Evolutionary conservation across 495 filamentous ascomycete genomes (phyloP).

Genomic region (Neurospora tetraspora): DNA sequence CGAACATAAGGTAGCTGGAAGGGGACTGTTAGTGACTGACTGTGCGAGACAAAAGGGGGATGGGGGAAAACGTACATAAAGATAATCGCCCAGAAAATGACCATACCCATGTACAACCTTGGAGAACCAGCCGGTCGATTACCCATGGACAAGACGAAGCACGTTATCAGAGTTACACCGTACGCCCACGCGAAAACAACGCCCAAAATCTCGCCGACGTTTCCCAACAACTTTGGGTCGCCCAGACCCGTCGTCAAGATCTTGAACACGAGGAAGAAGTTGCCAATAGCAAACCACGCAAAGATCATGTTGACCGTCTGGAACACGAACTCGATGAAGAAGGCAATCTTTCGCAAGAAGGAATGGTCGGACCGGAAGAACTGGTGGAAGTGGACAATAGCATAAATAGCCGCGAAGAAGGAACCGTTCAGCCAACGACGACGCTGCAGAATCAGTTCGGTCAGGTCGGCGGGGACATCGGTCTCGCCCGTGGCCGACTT

Average conservation of each 20-base stretch:
- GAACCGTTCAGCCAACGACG: slow-evolving; percentile 96
- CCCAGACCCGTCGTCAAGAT: slow-evolving; percentile 86
- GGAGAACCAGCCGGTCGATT: slow-evolving; percentile 94
- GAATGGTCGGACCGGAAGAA: slow-evolving; percentile 89
- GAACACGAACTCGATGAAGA: slow-evolving; percentile 87
- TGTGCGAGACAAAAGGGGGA: neutral
- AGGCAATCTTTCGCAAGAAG: slow-evolving; percentile 74
- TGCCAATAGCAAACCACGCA: slow-evolving; percentile 98
- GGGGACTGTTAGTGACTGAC: slow-evolving; percentile 1
- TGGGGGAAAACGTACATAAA: slow-evolving; percentile 55
- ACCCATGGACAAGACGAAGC: slow-evolving; percentile 90
- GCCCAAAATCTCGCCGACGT: slow-evolving; percentile 65
- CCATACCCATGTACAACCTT: slow-evolving; percentile 91
- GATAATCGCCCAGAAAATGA: slow-evolving; percentile 91
- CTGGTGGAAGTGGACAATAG: slow-evolving; percentile 86
- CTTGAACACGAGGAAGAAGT: slow-evolving; percentile 98
- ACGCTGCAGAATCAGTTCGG: slow-evolving; percentile 91
- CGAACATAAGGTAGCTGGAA: slow-evolving; percentile 80
- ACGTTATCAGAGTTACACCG: slow-evolving; percentile 80
- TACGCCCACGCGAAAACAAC: slow-evolving; percentile 97
- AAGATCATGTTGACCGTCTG: slow-evolving; percentile 96
- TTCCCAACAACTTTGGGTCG: slow-evolving; percentile 54
- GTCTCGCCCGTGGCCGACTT: slow-evolving; percentile 95
- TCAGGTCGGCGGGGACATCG: slow-evolving; percentile 91
- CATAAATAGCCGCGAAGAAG: slow-evolving; percentile 97